phyloP scores from a whole-genome alignment of 768 basidiomycete genomes.

The Boletus pseudopeckii region DNA sequence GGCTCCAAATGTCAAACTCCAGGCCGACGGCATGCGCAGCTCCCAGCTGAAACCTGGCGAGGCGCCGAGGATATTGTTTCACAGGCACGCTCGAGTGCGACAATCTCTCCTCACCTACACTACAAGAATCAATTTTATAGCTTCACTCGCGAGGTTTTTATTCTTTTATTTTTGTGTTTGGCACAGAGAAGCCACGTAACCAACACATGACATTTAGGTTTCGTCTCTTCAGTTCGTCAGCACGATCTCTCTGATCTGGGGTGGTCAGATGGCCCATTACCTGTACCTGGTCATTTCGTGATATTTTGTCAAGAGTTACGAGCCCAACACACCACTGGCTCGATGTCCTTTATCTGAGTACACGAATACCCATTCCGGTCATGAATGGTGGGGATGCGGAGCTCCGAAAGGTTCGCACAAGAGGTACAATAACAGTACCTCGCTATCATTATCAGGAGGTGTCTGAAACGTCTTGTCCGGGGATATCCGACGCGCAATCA shows the following conservation, averaged over 20 bases:
- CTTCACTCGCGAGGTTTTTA: neutral
- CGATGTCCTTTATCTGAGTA: too few relatives aligned
- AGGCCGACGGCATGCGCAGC: neutral
- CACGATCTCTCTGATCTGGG: neutral
- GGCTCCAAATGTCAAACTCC: neutral
- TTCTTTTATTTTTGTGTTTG: neutral
- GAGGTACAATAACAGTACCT: neutral
- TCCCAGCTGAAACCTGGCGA: neutral
- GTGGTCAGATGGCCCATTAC: neutral
- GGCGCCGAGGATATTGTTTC: neutral
- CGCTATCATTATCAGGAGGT: conserved; percentile 1
- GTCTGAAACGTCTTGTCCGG: conserved; percentile 5
- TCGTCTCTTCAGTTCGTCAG: neutral
- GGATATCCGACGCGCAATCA: neutral
- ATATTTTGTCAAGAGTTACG: neutral
- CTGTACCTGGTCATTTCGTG: neutral
- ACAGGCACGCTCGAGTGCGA: neutral
- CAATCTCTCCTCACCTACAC: neutral
- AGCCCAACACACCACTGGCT: neutral
- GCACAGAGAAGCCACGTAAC: neutral
- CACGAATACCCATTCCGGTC: neutral
- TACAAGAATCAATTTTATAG: neutral
- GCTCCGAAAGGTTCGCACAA: neutral
- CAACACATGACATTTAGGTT: neutral
- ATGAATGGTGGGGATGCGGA: neutral